Conservation (phyloP, 805 yeast species). For the Candida ficus region DNA sequence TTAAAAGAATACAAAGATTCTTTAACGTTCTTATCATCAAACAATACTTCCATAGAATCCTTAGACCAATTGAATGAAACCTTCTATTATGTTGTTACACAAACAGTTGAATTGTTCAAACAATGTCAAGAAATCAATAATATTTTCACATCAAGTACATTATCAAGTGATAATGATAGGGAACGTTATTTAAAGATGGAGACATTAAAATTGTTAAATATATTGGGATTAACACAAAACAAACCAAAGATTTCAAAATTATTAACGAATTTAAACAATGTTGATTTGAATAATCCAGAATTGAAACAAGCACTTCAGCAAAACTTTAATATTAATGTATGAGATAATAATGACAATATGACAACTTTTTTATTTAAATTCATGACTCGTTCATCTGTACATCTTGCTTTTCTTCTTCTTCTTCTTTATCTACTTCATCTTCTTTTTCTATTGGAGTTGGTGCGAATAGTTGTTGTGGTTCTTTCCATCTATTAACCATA, state of each 20-base stretch:
- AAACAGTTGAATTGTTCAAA: constrained; percentile 30
- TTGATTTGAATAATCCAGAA: constrained; percentile 18
- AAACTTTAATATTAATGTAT: constrained; percentile 13
- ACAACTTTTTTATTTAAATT: not conserved
- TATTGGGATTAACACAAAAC: constrained; percentile 19
- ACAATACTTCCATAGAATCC: not conserved
- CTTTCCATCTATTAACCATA: constrained; percentile 66
- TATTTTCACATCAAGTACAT: not conserved
- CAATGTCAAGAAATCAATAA: constrained; percentile 11
- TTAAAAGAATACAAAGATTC: constrained; percentile 30
- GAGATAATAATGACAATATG: not conserved
- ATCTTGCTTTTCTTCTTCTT: not conserved
- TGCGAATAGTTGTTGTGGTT: constrained; percentile 20
- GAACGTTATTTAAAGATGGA: constrained; percentile 38
- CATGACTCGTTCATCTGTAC: not conserved
- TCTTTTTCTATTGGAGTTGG: constrained; percentile 19
- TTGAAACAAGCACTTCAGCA: constrained; percentile 16
- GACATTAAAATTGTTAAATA: constrained; percentile 28
- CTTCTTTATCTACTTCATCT: not conserved
- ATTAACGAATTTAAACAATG: constrained; percentile 16
- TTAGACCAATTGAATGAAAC: constrained; percentile 34
- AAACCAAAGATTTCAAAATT: constrained; percentile 20
- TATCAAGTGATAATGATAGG: constrained; percentile 23
- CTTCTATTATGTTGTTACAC: constrained; percentile 38
- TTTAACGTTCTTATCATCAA: constrained; percentile 26